These are phyloP conservation scores for Aspergillus ustus DNA, from an alignment of 2,329 filamentous ascomycete species.

Conservation along the genomic window DNA sequence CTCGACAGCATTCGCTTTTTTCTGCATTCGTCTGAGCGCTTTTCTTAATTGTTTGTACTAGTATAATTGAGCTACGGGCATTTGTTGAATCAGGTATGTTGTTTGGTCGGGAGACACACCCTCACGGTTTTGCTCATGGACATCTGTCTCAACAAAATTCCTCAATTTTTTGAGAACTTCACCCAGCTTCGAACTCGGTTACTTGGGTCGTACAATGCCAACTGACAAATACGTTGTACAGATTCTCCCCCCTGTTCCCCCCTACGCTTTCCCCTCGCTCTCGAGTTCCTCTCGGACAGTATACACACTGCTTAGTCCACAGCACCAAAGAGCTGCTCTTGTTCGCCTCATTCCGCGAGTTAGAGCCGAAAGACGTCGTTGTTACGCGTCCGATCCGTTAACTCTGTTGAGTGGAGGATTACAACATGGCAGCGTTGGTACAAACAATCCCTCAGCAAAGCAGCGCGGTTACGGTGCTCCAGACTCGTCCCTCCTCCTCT, in stretches of 20 bases:
- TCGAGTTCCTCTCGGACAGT: slow-evolving; percentile 26
- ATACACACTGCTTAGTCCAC: slow-evolving; percentile 17
- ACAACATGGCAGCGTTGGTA: slow-evolving; percentile 81
- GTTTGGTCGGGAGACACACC: neutral
- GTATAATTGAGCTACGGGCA: slow-evolving; percentile 35
- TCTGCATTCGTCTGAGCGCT: slow-evolving; percentile 26
- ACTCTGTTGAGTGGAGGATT: slow-evolving; percentile 29
- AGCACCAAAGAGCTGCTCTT: slow-evolving; percentile 12
- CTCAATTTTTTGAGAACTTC: slow-evolving; percentile 16
- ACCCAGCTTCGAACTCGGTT: slow-evolving; percentile 22
- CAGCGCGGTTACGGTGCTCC: slow-evolving; percentile 74
- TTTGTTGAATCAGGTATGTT: slow-evolving; percentile 38
- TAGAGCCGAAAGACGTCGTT: slow-evolving; percentile 22
- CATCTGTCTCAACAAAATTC: slow-evolving; percentile 7
- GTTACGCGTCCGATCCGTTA: slow-evolving; percentile 27
- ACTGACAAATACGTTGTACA: slow-evolving; percentile 34
- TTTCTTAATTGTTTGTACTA: slow-evolving; percentile 37
- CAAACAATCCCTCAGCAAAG: slow-evolving; percentile 80
- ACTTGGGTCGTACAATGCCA: slow-evolving; percentile 24
- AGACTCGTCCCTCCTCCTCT: slow-evolving; percentile 70
- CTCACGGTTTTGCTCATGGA: slow-evolving; percentile 16
- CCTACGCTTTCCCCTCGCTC: slow-evolving; percentile 25
- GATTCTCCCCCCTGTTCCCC: slow-evolving; percentile 24
- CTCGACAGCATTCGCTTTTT: slow-evolving; percentile 31
- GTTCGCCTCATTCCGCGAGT: slow-evolving; percentile 18